Evolutionary conservation across 2,329 filamentous ascomycete genomes (phyloP), one percentile per base, ranked within the genome.

Genomic region (Chaetoscypha palmicola): DNA sequence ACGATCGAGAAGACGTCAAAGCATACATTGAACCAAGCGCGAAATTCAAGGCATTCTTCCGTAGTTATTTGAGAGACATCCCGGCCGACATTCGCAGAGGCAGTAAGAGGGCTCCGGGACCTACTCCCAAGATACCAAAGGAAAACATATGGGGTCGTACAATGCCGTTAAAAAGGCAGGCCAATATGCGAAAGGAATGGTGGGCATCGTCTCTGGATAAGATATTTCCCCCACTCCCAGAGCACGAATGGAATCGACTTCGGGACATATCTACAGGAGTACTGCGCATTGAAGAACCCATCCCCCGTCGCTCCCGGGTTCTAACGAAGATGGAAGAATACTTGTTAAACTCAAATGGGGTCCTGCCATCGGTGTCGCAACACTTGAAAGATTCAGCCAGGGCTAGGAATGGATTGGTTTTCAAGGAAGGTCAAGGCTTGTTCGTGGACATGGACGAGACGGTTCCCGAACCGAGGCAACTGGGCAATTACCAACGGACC

Each of bases 211-310:
- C 66, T 12, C 62, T 70, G 1, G 58, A 67, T 10, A 73, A 70
- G 46, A 49, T 78, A 5, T 62, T 76, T 53, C 73, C 76, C n/a
- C 79, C 79, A 0, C 46, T 82, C 12, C 67, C 68, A 5, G 62
- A 58, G 21, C 63, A 65, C 14, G 75, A 81, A 55, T 82, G 76
- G 76, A 66, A 79, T 11, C 56, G 69, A 11, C 60, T 82, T n/a
- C 61, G 61, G n/a, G 60, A 62, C 19, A 52, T 82, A 26, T 67
- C 67, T 2, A 49, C 54, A 5, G 76, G 60, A 11, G 38, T 16
- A 8, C 33, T 53, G 21, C 47, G 44, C 20, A 14, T 54, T 9
- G 46, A 52, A 21, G 14, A 35, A 14, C 24, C 26, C 16, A 51
- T 45, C 11, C 33, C 39, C 17, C 50, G 47, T n/a, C 53, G 58